These are phyloP conservation scores for Pythium guiyangense DNA, from an alignment of 352 stramenopile species.

Conservation along the genomic window DNA sequence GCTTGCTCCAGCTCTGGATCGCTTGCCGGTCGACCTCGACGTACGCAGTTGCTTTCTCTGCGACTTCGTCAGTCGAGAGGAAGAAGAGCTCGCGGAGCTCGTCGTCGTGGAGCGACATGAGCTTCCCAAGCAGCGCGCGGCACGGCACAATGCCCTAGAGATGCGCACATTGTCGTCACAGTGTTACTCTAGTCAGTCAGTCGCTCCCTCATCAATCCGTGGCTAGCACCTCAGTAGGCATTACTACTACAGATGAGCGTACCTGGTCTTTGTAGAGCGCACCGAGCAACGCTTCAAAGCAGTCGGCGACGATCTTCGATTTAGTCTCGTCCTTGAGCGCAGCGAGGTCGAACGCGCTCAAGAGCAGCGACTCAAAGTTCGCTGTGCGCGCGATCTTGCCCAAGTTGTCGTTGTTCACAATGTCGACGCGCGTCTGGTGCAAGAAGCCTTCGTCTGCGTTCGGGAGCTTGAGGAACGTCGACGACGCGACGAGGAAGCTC, in stretches of 20 bases:
- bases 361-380: slow-evolving; percentile 70
- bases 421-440: slow-evolving; percentile 63
- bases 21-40: slow-evolving; percentile 45
- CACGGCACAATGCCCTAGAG: slow-evolving; percentile 53
- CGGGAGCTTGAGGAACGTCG: slow-evolving; percentile 75
- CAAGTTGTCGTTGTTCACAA: slow-evolving; percentile 78
- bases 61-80: slow-evolving; percentile 52
- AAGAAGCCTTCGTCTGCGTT: slow-evolving; percentile 59
- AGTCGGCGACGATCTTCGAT: slow-evolving; percentile 79
- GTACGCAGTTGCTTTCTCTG: slow-evolving; percentile 32
- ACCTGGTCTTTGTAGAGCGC: slow-evolving; percentile 80
- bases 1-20: slow-evolving; percentile 53
- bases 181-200: not conserved
- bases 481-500: slow-evolving; percentile 79
- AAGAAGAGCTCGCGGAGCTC: slow-evolving; percentile 56
- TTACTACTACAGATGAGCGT: too few relatives aligned
- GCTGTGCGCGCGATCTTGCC: slow-evolving; percentile 67
- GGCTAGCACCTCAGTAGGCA: too few relatives aligned
- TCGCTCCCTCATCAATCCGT: too few relatives aligned
- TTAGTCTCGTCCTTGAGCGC: slow-evolving; percentile 49
- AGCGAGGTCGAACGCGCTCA: slow-evolving; percentile 63
- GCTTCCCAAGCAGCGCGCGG: slow-evolving; percentile 49
- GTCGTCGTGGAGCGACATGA: slow-evolving; percentile 52
- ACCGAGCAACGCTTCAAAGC: slow-evolving; percentile 75
- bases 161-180: not conserved